Base-by-base conservation (phyloP, 2,329 filamentous ascomycete genomes). In the Fragosphaeria purpurea region DNA sequence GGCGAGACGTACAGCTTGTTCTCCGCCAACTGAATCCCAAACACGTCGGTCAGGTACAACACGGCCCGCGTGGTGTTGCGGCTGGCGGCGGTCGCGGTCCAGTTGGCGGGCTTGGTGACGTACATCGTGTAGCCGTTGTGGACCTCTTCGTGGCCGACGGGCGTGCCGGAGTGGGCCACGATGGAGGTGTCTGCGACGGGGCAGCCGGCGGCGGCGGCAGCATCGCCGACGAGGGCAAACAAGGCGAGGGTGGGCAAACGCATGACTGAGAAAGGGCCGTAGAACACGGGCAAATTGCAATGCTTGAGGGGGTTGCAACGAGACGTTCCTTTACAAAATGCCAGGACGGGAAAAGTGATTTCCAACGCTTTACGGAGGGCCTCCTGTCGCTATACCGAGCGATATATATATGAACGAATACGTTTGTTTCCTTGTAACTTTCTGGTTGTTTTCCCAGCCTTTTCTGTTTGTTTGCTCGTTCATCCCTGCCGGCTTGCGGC, bases 1-100 rank as follows among this genome's bases (percentile, higher is more conserved):
- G 4, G 7, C 34, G 5, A 11, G 7, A 53, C 60, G 22, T n/a
- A 58, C 57, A 61, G 57, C 45, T 59, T 62, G 50, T 62, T 62
- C 49, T 62, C 47, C 32, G 47, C 22, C 22, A 62, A 55, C 39
- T 56, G 53, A 37, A 64, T 53, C 39, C 61, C 62, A 42, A 59
- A 63, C 7, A 62, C 58, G 44, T 64, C 62, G 22, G 59, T 60
- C 7, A 63, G 56, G 46, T 59, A 60, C 7, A 63, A 44, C 10
- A 63, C 55, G 1, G 58, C 61, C 8, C 44, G 47, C 12, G 51
- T 50, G 7, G 46, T 13, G 22, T 49, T 35, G 52, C 50, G 22
- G 22, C 22, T 2, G 22, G 22, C 22, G 13, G 51, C n/a, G 35
- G 51, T 51, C 10, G 38, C 12, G 11, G 43, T 47, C 1, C 32